These are phyloP conservation scores for Komagataella mondaviorum DNA, from an alignment of 805 yeast genomes.

Conservation along the genomic window DNA sequence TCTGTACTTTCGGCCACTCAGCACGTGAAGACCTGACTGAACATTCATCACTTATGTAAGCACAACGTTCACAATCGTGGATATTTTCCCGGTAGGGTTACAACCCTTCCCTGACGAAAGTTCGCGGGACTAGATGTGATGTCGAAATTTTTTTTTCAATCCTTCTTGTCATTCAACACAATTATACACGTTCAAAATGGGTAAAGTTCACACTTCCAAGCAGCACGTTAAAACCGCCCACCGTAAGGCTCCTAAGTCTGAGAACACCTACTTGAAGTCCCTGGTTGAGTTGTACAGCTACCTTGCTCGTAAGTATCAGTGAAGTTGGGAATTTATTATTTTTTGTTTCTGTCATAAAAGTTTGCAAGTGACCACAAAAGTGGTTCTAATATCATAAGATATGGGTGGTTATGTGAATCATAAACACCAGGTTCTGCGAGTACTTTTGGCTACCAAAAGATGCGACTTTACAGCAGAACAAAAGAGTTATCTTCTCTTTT, in stretches of 20 bases:
- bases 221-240: conserved; percentile 94
- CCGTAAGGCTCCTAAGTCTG: conserved; percentile 99
- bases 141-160: conserved; percentile 2
- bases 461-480: conserved; percentile 39
- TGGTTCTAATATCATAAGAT: neutral
- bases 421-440: conserved; percentile 21
- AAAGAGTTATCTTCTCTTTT: conserved; percentile 16
- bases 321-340: neutral
- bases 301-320: conserved; percentile 88
- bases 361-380: neutral
- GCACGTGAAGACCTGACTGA: neutral
- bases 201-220: conserved; percentile 93
- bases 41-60: neutral
- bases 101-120: neutral
- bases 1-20: neutral
- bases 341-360: conserved; percentile 1
- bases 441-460: conserved; percentile 14
- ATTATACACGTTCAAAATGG: conserved; percentile 41
- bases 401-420: neutral
- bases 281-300: conserved; percentile 97
- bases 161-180: neutral
- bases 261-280: conserved; percentile 96
- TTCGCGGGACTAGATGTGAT: neutral
- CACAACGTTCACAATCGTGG: neutral
- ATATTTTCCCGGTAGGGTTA: neutral